Evolutionary conservation across 768 basidiomycete species (phyloP).

Genomic region (Chalciporus sphaerocephalus): DNA sequence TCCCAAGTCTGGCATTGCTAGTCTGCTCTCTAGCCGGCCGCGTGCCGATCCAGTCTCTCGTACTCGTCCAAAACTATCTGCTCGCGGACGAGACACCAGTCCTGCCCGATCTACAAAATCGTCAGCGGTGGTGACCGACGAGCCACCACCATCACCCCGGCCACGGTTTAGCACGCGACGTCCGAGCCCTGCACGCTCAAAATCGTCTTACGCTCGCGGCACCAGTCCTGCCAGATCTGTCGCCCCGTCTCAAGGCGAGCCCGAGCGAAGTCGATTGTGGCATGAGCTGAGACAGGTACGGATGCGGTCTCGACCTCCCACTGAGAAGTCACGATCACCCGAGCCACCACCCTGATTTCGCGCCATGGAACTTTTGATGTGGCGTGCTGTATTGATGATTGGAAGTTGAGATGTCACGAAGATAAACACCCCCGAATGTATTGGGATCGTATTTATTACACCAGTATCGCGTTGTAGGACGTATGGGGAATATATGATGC

Average conservation of each 20-base stretch:
- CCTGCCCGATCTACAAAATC: conserved; percentile 29
- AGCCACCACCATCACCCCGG: conserved; percentile 25
- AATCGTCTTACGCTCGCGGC: conserved; percentile 24
- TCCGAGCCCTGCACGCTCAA: conserved; percentile 37
- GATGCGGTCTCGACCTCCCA: conserved; percentile 43
- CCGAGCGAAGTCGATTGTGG: conserved; percentile 47
- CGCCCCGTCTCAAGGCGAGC: conserved; percentile 33
- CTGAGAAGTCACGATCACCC: conserved; percentile 39
- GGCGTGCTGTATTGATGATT: conserved; percentile 9
- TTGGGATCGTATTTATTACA: conserved; percentile 16
- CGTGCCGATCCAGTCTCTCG: conserved; percentile 26
- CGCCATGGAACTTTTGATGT: conserved; percentile 11
- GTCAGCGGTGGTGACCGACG: conserved; percentile 21
- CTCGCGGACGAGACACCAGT: conserved; percentile 29
- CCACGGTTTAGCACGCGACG: conserved; percentile 37
- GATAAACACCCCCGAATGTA: background rate
- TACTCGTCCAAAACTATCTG: conserved; percentile 24
- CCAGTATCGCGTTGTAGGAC: background rate
- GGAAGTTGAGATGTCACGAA: conserved; percentile 9
- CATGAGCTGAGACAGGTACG: conserved; percentile 50
- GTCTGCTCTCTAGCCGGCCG: conserved; percentile 35
- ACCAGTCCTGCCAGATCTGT: conserved; percentile 27
- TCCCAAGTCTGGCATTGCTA: conserved; percentile 34
- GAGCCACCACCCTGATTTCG: conserved; percentile 34
- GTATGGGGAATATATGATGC: background rate